These are phyloP conservation scores for Chaetoceros muelleri DNA, from an alignment of 108 stramenopile species.

Conservation along the genomic window DNA sequence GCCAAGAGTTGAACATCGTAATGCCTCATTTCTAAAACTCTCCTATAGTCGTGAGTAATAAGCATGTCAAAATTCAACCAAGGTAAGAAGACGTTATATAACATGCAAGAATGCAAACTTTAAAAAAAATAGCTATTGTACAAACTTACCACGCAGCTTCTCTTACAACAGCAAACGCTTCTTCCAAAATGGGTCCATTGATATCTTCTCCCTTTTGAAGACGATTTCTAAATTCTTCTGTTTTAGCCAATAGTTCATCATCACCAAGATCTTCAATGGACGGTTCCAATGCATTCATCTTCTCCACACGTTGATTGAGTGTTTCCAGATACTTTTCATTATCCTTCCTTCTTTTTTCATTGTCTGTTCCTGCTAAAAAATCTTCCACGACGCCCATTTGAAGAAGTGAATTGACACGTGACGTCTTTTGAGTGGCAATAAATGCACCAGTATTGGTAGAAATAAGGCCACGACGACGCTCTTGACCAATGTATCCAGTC, in stretches of 20 bases:
- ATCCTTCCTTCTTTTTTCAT: conserved; percentile 27
- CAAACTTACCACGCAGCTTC: conserved; percentile 84
- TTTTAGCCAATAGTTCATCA: conserved; percentile 81
- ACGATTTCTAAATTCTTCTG: conserved; percentile 57
- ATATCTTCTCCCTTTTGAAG: conserved; percentile 63
- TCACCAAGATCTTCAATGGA: conserved; percentile 74
- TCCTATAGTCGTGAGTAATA: conserved; percentile 20
- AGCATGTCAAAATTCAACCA: not conserved
- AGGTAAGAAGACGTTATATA: not conserved
- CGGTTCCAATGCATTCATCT: conserved; percentile 78
- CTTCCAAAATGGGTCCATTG: conserved; percentile 67
- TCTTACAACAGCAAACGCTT: conserved; percentile 93
- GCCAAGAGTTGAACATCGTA: conserved; percentile 93
- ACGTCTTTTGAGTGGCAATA: no score
- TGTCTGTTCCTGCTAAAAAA: conserved; percentile 50
- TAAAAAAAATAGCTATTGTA: not conserved
- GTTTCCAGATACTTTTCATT: conserved; percentile 56
- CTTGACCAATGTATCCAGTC: no score
- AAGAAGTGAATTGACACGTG: conserved; percentile 8
- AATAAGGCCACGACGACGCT: no score
- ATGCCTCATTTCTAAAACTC: conserved; percentile 85
- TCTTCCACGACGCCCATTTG: conserved; percentile 79
- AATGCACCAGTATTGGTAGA: not conserved
- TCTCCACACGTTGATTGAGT: conserved; percentile 57
- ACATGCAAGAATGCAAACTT: no score